Conservation (phyloP, 148 eudicot species). For the Amaranthus palmeri region DNA sequence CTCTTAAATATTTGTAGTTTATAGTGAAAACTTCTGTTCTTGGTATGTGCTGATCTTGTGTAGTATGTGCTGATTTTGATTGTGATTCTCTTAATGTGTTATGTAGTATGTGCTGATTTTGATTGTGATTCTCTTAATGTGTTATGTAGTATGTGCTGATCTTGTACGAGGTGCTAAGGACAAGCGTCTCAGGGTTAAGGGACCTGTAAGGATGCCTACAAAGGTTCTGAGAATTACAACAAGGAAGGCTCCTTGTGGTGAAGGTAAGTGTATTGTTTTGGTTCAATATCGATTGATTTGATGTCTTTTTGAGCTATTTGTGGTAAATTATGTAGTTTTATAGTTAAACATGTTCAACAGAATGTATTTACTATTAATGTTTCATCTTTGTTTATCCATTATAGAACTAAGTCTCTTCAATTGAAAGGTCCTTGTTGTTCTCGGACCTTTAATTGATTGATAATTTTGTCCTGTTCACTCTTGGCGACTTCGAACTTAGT, state of each 20-base stretch:
- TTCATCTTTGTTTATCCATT: too few relatives aligned
- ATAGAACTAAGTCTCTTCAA: too few relatives aligned
- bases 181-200: slow-evolving; percentile 59
- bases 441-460: too few relatives aligned
- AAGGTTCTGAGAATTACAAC: slow-evolving; percentile 68
- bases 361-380: too few relatives aligned
- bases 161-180: slow-evolving; percentile 71
- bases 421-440: too few relatives aligned
- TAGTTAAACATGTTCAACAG: neutral
- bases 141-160: slow-evolving; percentile 50
- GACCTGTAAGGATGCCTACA: slow-evolving; percentile 73
- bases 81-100: neutral
- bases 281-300: neutral
- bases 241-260: slow-evolving; percentile 70
- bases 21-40: too few relatives aligned
- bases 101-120: too few relatives aligned
- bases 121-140: neutral
- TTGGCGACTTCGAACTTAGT: too few relatives aligned
- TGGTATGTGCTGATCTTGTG: neutral
- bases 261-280: slow-evolving; percentile 36
- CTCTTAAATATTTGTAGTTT: too few relatives aligned
- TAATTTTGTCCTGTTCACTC: too few relatives aligned
- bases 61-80: neutral
- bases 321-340: neutral
- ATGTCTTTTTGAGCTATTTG: neutral